These are phyloP conservation scores for Fallopia convolvulus DNA, from an alignment of 148 eudicot genomes.

Conservation along the genomic window DNA sequence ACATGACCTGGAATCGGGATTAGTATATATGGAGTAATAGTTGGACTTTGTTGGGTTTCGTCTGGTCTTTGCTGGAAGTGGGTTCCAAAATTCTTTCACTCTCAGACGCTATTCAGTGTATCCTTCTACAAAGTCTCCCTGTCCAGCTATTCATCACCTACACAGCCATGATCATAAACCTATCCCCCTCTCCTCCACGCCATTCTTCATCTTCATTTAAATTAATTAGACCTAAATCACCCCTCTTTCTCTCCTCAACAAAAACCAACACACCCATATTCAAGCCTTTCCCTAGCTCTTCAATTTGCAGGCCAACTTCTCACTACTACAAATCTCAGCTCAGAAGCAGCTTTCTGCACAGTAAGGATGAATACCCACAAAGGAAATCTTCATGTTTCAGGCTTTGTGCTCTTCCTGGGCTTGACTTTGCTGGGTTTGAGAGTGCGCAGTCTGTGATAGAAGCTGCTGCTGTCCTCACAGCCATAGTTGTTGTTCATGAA, in stretches of 20 bases:
- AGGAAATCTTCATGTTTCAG: conserved; percentile 18
- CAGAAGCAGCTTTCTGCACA: conserved; percentile 12
- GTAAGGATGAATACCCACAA: conserved; percentile 11
- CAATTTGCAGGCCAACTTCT: not conserved
- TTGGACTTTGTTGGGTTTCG: not conserved
- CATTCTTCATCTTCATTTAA: conserved; percentile 22
- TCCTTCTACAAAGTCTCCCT: not conserved
- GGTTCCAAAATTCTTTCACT: not conserved
- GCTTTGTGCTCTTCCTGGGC: conserved; percentile 49
- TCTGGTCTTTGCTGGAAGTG: not conserved
- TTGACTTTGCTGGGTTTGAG: conserved; percentile 55
- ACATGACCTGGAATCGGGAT: not conserved
- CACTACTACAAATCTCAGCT: conserved; percentile 10
- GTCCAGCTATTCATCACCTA: not conserved
- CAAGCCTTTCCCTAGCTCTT: conserved; percentile 17
- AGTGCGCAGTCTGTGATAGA: conserved; percentile 76
- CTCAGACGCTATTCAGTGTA: not conserved
- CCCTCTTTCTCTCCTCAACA: conserved; percentile 21
- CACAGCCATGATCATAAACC: conserved; percentile 38
- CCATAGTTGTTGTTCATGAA: conserved; percentile 90
- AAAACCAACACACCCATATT: conserved; percentile 33
- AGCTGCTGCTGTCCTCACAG: conserved; percentile 71
- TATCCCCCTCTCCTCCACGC: conserved; percentile 36
- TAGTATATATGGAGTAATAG: not conserved
- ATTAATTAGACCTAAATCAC: conserved; percentile 31